Evolutionary conservation across 805 yeast genomes (phyloP), one percentile per base, ranked within the genome.

Genomic region (Hanseniaspora nectarophila): DNA sequence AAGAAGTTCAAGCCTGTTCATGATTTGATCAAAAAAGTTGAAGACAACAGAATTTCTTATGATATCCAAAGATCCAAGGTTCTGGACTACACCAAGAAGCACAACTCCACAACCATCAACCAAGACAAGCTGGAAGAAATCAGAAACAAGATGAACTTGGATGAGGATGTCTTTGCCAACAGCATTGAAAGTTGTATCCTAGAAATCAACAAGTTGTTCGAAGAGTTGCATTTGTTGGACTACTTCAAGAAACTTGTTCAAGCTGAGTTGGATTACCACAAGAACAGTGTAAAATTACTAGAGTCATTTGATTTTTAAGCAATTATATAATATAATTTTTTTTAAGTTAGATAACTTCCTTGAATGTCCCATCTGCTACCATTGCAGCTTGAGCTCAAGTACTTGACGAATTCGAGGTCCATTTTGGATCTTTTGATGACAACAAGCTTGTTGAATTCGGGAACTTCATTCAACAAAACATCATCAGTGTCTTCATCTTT

Each of bases 281-380:
- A 82, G 70, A 75, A 53, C 45, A 39, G 55, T 53, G 53, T 42
- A 1, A 49, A 49, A 26, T 35, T 49, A 34, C 31, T 53, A 20
- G 52, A 53, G 18, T 34, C 49, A 8, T 53, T 53, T 42, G 53
- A 49, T 16, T 49, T 49, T 28, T 49, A 49, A 32, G 32, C 1
- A 32, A 21, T 5, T 8, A 6, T 6, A 12, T 10, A 34, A 13
- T 37, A 42, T 47, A 15, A 42, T 40, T 16, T 43, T 13, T 26
- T 44, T 45, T 28, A 47, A 55, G 37, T 31, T 9, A 26, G 20
- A 12, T 42, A 42, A 20, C 40, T 33, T 18, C 53, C 53, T 33
- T 49, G 72, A 38, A 92, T 70, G 63, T 92, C 99, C 95, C 95
- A 92, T 63, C 98, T 74, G 38, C 92, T 81, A 1, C 97, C 95